Evolutionary conservation across 2,329 filamentous ascomycete species (phyloP), one percentile per base, ranked within the genome.

Genomic region (Trichoderma koningiopsis): DNA sequence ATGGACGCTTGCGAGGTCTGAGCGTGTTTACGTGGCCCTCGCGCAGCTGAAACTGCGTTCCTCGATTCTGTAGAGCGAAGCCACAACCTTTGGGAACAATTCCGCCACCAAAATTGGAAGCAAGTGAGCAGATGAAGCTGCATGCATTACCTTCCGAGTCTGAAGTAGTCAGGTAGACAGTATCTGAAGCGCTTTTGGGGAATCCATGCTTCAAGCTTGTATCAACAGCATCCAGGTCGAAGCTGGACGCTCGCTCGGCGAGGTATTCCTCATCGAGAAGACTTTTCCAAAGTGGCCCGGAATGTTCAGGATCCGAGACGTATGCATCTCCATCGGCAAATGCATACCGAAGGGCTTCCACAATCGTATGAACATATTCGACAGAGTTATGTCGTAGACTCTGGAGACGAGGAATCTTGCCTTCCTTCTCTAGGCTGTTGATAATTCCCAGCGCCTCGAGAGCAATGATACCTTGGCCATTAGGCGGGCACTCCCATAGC

Each of bases 51-150:
- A 68, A 68, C 4, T 68, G 57, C 11, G 59, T 49, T 1, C 66
- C 66, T 10, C 66, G 66, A 22, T 60, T 63, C 19, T 68, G 66
- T 4, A 68, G 52, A 0, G 52, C 58, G 37, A 68, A 68, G 1
- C 66, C 66, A 47, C 66, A 68, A 3, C 59, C 59, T 5, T 68
- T 57, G 1, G 66, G 66, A 22, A 68, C 58, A n/a, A 68, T 64
- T 55, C 66, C 66, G 6, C 58, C 14, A 5, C 66, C 66, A 19
- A 68, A 68, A 22, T 64, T 64, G 27, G 66, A 68, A 8, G 66
- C 66, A 19, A 63, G n/a, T 6, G 66, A 68, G 35, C 59, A 63
- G 29, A 68, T 64, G 35, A 68, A 68, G 59, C 66, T 68, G 49
- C 57, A 63, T 10, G 58, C 66, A 24, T 68, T 68, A 7, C 66